A percentile compares a stretch with the other conserved stretches of the same genome.
Conservation (phyloP, 345 rosid genomes). For the Gossypium mustelinum region DNA sequence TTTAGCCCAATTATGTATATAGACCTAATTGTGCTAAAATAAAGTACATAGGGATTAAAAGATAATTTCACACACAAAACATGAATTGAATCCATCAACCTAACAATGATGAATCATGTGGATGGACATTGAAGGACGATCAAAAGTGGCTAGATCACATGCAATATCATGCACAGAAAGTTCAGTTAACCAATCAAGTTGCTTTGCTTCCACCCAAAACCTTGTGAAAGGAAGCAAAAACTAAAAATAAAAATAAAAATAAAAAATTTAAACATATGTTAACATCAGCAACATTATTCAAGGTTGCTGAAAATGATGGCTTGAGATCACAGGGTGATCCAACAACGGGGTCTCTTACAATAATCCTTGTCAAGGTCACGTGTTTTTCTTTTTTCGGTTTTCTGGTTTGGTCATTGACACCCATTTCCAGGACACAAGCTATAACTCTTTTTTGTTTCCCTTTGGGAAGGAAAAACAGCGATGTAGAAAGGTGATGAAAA, state of each 20-base stretch:
- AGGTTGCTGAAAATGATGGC: not conserved
- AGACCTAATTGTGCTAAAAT: too few species aligned
- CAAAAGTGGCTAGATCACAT: not conserved
- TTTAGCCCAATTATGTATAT: too few species aligned
- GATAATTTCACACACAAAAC: too few species aligned
- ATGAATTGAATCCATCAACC: not conserved
- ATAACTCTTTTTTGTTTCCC: conserved; percentile 11
- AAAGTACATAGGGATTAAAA: too few species aligned
- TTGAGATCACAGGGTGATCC: not conserved
- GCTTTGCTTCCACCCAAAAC: not conserved
- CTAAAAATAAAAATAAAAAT: too few species aligned
- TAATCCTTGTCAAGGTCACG: conserved; percentile 30
- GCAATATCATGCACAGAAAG: conserved; percentile 3
- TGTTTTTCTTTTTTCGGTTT: conserved; percentile 7
- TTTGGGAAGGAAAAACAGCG: not conserved
- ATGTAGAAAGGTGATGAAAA: too few species aligned
- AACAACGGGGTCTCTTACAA: conserved; percentile 12
- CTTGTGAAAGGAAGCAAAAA: too few species aligned
- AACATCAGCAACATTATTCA: not conserved
- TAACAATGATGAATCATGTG: conserved; percentile 2
- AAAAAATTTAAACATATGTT: not conserved
- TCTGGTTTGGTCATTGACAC: conserved; percentile 20
- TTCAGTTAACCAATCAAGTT: not conserved
- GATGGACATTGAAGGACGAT: not conserved
- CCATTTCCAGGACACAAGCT: not conserved